Conservation (phyloP, 805 yeast genomes). For the Starmerella potacharoeniae region DNA sequence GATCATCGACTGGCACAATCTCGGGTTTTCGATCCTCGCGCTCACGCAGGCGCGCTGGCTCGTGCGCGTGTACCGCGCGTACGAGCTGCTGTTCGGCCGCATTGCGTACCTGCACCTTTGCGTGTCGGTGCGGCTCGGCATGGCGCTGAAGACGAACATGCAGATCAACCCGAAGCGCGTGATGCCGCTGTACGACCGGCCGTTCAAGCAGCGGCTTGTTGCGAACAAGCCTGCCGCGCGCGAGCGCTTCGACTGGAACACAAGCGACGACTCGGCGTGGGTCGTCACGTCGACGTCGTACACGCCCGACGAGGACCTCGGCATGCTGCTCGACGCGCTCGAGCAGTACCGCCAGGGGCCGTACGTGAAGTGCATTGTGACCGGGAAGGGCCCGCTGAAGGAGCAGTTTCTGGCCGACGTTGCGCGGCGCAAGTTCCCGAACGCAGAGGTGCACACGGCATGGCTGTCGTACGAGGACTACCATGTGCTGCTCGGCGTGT, state of each 20-base stretch:
- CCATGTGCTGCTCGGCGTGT: conserved; percentile 59
- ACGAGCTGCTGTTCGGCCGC: conserved; percentile 54
- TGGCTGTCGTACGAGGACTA: conserved; percentile 78
- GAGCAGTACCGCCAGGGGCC: conserved; percentile 27
- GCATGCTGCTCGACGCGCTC: conserved; percentile 56
- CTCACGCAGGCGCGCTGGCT: conserved; percentile 33
- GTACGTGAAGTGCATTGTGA: conserved; percentile 62
- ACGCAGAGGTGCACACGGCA: conserved; percentile 47
- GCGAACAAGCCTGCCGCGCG: conserved; percentile 28
- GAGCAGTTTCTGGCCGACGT: conserved; percentile 41
- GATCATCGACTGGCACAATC: conserved; percentile 92
- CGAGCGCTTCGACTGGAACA: conserved; percentile 28
- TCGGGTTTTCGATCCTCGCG: conserved; percentile 73
- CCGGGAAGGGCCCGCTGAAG: conserved; percentile 90
- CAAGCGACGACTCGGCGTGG: conserved; percentile 52
- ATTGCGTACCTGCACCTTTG: conserved; percentile 64
- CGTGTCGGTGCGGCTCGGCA: conserved; percentile 66
- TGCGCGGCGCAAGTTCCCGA: conserved; percentile 33
- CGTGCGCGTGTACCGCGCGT: conserved; percentile 42
- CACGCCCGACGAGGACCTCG: conserved; percentile 90
- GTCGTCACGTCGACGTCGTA: conserved; percentile 82
- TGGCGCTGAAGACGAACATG: conserved; percentile 46
- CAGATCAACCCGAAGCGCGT: conserved; percentile 40
- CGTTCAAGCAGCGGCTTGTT: conserved; percentile 53
- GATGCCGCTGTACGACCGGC: conserved; percentile 72